phyloP scores from a whole-genome alignment of 805 yeast genomes.

The Metschnikowia chrysomelidarum region DNA sequence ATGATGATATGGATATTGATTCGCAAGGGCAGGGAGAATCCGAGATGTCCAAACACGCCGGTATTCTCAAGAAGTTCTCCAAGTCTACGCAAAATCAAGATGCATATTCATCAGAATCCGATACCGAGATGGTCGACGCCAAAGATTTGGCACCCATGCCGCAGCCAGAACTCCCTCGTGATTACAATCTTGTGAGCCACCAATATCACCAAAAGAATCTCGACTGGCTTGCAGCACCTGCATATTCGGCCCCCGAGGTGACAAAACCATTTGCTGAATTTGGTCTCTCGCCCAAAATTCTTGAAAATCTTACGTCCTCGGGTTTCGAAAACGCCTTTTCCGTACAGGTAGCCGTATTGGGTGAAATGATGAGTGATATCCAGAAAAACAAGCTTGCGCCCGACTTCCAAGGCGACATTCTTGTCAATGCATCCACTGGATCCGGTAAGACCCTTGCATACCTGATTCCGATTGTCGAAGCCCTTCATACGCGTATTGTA shows the following conservation, averaged over 20 bases:
- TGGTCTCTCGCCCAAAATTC: constrained; percentile 41
- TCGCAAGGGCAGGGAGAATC: constrained; percentile 2
- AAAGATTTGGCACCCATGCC: constrained; percentile 70
- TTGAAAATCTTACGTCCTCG: constrained; percentile 44
- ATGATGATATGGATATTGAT: constrained; percentile 18
- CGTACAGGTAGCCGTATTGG: constrained; percentile 68
- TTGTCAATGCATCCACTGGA: constrained; percentile 94
- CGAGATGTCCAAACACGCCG: constrained; percentile 42
- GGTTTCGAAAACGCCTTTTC: constrained; percentile 65
- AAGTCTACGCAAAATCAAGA: constrained; percentile 17
- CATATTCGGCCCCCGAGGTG: constrained; percentile 48
- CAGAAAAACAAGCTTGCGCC: constrained; percentile 42
- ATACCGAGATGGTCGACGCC: constrained; percentile 18
- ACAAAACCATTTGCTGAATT: constrained; percentile 50
- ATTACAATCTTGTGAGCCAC: constrained; percentile 35
- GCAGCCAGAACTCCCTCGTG: constrained; percentile 70
- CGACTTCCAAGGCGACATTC: constrained; percentile 64
- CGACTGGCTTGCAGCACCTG: constrained; percentile 70
- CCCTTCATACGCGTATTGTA: constrained; percentile 58
- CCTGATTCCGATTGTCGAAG: constrained; percentile 75
- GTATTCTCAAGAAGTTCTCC: constrained; percentile 53
- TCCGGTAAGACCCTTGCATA: constrained; percentile 95
- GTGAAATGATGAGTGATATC: constrained; percentile 47
- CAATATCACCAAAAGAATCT: constrained; percentile 34
- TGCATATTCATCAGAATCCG: constrained; percentile 29